Evolutionary conservation across 352 stramenopile genomes (phyloP), one percentile per base, ranked within the genome.

Genomic region (Peronospora farinosa): DNA sequence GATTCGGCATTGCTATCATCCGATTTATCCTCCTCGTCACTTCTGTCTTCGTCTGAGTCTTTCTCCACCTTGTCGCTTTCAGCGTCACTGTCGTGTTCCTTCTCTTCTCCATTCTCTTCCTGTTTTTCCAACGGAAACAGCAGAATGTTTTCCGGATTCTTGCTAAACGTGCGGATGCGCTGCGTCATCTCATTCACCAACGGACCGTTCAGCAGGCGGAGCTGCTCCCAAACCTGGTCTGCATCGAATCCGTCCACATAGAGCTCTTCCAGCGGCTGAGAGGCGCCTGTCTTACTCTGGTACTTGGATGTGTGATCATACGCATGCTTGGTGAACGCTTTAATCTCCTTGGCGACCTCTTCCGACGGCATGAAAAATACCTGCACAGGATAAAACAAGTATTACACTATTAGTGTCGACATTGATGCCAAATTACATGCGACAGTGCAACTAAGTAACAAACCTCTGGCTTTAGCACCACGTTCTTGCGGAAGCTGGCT

Each of bases 191-290:
- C 77, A 39, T 69, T 63, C 37, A 85, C 60, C 33, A 92, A 51
- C 55, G 81, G 78, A 12, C 59, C 76, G 54, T 92, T 92, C 57
- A 86, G 71, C 47, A 92, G 65, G 32, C 78, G 74, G n/a, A 92
- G 68, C 60, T 92, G 81, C 60, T 90, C 81, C 81, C 81, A 92
- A 37, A 92, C 77, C 63, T 90, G 81, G 53, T 92, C 78, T 9
- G 77, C 75, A 38, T 92, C 77, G 40, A 92, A 92, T 48, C 74
- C 81, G 30, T 90, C 78, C 47, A 92, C 63, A 38, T 90, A 92
- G 5, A 92, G 60, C 59, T 89, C 68, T 28, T 86, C 76, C 54
- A 92, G 63, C 19, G 78, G 62, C 11, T 70, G 74, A 23, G 62
- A 58, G 2, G 56, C 50, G 9, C 44, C 63, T n/a, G 40, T 57